Percentiles rank a stretch among this genome's conserved stretches.
Conservation (phyloP, 192 early-diverging fungal species). For the Umbelopsis vinacea region DNA sequence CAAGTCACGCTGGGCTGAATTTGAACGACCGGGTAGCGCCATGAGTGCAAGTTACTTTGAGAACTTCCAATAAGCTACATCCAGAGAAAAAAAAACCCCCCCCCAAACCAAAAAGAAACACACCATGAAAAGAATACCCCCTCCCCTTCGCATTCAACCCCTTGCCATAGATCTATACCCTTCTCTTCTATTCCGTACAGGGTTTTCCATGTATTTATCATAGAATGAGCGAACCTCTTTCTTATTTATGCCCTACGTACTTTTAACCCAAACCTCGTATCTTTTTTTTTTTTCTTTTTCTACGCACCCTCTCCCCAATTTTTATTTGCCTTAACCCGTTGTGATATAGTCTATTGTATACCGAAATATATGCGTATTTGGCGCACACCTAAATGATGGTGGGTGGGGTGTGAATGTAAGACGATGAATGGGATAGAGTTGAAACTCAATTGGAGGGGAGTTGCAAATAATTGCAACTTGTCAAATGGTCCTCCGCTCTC, state of each 20-base stretch:
- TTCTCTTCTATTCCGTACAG: neutral
- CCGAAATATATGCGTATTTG: neutral
- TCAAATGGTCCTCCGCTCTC: conserved; percentile 1
- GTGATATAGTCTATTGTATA: neutral
- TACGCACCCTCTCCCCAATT: too few relatives aligned
- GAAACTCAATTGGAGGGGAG: conserved; percentile 3
- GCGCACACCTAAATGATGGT: neutral
- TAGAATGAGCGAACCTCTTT: too few relatives aligned
- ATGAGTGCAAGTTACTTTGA: conserved; percentile 22
- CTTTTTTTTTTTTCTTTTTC: too few relatives aligned
- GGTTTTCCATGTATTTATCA: too few relatives aligned
- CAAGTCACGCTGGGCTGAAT: conserved; percentile 27
- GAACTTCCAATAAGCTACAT: neutral
- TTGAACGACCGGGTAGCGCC: conserved; percentile 27
- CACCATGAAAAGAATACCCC: neutral
- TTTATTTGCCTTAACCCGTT: too few relatives aligned
- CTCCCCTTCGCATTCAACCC: neutral
- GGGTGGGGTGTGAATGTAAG: conserved; percentile 4
- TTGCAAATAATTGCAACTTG: conserved; percentile 7
- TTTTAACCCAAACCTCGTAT: too few relatives aligned
- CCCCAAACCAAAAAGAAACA: neutral
- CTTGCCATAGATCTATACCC: conserved; percentile 15
- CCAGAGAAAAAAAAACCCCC: too few relatives aligned
- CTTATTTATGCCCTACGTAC: too few relatives aligned
- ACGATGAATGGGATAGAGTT: conserved; percentile 2